A percentile compares a stretch with the other conserved stretches of the same genome.
phyloP scores from a whole-genome alignment of 192 early-diverging fungal species.

The Ambispora gerdemannii region DNA sequence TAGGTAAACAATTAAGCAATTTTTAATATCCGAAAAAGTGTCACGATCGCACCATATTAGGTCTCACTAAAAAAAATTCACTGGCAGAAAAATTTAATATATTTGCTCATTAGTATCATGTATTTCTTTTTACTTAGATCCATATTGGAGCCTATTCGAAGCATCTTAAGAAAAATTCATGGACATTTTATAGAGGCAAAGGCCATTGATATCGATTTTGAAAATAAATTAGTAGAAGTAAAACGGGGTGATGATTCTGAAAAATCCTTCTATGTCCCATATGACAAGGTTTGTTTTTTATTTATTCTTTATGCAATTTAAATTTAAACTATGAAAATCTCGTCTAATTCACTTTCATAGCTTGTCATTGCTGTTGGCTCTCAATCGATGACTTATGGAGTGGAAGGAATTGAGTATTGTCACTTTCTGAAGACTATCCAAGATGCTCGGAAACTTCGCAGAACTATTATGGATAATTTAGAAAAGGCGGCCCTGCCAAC shows the following conservation, averaged over 20 bases:
- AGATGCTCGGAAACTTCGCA: slow-evolving; percentile 61
- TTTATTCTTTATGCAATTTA: no score
- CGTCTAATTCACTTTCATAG: no score
- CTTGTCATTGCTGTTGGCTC: slow-evolving; percentile 57
- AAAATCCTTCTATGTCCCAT: slow-evolving; percentile 50
- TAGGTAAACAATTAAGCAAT: slow-evolving; percentile 36
- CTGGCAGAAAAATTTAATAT: no score
- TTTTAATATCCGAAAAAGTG: no score
- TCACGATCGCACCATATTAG: no score
- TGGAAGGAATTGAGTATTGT: slow-evolving; percentile 64
- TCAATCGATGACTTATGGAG: slow-evolving; percentile 57
- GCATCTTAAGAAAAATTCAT: slow-evolving; percentile 39
- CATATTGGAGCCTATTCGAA: slow-evolving; percentile 52
- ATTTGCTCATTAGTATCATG: no score
- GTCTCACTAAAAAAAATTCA: no score
- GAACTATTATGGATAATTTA: slow-evolving; percentile 59
- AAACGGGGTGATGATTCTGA: slow-evolving; percentile 29
- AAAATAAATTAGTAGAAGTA: slow-evolving; percentile 50
- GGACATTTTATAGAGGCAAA: slow-evolving; percentile 50
- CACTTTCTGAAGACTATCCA: slow-evolving; percentile 60
- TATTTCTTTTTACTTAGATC: no score
- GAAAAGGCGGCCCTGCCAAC: slow-evolving; percentile 65
- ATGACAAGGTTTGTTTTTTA: slow-evolving; percentile 39
- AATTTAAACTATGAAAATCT: no score
- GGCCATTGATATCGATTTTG: slow-evolving; percentile 51